Percentiles rank a stretch among this genome's conserved stretches.
Evolutionary conservation across 306 rosid species (phyloP).

Genomic region (Vigna nakashimae): DNA sequence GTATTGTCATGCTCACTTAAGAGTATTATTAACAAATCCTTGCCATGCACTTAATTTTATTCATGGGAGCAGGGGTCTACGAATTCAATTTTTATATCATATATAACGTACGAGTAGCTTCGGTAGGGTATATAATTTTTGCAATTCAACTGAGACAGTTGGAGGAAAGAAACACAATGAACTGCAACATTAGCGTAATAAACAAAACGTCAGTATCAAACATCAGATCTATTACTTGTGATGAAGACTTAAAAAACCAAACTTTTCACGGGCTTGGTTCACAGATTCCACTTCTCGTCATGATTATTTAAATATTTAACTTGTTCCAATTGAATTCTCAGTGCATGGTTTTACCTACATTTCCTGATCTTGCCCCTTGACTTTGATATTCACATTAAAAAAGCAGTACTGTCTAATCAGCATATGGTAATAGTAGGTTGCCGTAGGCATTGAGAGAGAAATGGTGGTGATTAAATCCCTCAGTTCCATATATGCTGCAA

Average conservation of each 20-base stretch:
- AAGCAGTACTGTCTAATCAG: constrained; percentile 24
- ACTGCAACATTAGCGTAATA: constrained; percentile 36
- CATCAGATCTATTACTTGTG: constrained; percentile 12
- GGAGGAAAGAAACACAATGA: constrained; percentile 34
- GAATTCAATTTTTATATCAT: constrained; percentile 29
- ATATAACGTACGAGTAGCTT: constrained; percentile 26
- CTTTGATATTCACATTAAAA: constrained; percentile 30
- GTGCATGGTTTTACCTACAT: constrained; percentile 43
- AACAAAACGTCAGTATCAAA: constrained; percentile 36
- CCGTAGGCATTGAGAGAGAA: constrained; percentile 26
- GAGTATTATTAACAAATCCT: constrained; percentile 29
- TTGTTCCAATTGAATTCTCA: constrained; percentile 5
- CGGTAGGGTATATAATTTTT: constrained; percentile 12
- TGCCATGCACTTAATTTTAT: not conserved
- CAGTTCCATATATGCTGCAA: constrained; percentile 21
- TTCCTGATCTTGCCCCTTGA: constrained; percentile 45
- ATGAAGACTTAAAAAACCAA: not conserved
- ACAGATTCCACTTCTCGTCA: constrained; percentile 22
- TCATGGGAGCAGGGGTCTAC: constrained; percentile 16
- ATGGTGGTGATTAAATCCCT: not conserved
- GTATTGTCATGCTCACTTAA: constrained; percentile 41
- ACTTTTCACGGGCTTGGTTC: constrained; percentile 34
- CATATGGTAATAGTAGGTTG: constrained; percentile 9
- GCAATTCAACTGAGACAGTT: constrained; percentile 43
- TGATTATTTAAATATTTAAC: constrained; percentile 9